phyloP scores from a whole-genome alignment of 352 stramenopile species.

The Pythium scleroteichum region DNA sequence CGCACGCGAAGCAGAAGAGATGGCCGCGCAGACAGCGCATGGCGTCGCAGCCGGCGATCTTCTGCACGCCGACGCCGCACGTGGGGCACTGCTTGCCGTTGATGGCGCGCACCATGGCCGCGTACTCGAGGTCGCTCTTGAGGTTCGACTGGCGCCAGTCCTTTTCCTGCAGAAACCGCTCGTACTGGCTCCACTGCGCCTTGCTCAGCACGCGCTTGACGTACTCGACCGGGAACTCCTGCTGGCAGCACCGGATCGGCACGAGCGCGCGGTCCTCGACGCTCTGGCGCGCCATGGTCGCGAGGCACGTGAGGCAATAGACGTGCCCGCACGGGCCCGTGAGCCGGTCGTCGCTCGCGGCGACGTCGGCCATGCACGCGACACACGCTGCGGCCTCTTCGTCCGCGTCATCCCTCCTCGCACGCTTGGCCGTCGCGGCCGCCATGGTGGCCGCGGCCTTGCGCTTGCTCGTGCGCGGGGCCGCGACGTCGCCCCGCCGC shows the following conservation, averaged over 20 bases:
- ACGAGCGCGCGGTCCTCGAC: slow-evolving; percentile 32
- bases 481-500: slow-evolving; percentile 19
- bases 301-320: slow-evolving; percentile 43
- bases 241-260: slow-evolving; percentile 43
- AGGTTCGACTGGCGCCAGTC: slow-evolving; percentile 25
- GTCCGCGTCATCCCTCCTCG: slow-evolving; percentile 4
- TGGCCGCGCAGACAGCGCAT: slow-evolving; percentile 36
- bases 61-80: slow-evolving; percentile 29
- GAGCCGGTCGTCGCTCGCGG: slow-evolving; percentile 7
- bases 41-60: slow-evolving; percentile 23
- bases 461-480: slow-evolving; percentile 6
- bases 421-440: not conserved
- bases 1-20: slow-evolving; percentile 45
- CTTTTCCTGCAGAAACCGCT: slow-evolving; percentile 24
- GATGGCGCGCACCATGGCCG: slow-evolving; percentile 11
- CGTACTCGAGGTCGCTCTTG: slow-evolving; percentile 31
- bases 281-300: slow-evolving; percentile 37
- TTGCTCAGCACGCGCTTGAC: slow-evolving; percentile 22
- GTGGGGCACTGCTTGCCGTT: slow-evolving; percentile 26
- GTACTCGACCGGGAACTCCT: slow-evolving; percentile 42
- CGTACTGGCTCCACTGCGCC: slow-evolving; percentile 17
- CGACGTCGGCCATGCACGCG: slow-evolving; percentile 29
- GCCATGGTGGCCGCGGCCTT: not conserved
- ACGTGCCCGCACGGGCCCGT: slow-evolving; percentile 35
- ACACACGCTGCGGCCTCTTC: slow-evolving; percentile 15